A percentile compares a stretch with the other conserved stretches of the same genome.
These are phyloP conservation scores for Aspergillus melleus DNA, from an alignment of 2,329 filamentous ascomycete species.

Conservation along the genomic window DNA sequence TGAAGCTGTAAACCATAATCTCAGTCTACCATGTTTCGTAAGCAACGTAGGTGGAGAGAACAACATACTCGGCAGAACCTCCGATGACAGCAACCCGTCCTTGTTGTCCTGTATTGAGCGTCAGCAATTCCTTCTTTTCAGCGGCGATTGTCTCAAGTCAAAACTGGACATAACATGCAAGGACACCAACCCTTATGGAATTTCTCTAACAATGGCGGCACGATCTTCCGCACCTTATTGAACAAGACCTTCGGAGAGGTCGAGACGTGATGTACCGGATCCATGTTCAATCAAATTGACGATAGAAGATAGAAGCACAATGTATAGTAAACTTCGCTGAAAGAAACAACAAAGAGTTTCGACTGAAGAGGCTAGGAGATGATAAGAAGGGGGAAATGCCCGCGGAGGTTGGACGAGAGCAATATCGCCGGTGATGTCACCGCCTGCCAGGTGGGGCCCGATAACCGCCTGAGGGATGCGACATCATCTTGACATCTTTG, in stretches of 20 bases:
- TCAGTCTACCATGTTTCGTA: slow-evolving; percentile 9
- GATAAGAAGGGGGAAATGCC: slow-evolving; percentile 1
- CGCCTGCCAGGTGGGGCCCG: slow-evolving; percentile 30
- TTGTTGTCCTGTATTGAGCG: slow-evolving; percentile 68
- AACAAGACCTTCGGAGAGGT: slow-evolving; percentile 73
- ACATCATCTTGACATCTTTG: not conserved
- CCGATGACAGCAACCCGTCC: slow-evolving; percentile 92
- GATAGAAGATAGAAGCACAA: not conserved
- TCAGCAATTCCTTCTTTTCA: not conserved
- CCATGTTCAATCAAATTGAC: slow-evolving; percentile 10
- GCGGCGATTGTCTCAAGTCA: not conserved
- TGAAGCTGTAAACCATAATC: slow-evolving; percentile 59
- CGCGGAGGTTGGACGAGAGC: slow-evolving; percentile 7
- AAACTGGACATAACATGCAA: not conserved
- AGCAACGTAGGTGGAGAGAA: slow-evolving; percentile 1
- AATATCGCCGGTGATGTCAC: slow-evolving; percentile 34
- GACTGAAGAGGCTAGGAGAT: not conserved
- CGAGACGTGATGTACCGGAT: slow-evolving; percentile 54
- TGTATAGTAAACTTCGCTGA: not conserved
- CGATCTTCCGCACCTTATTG: slow-evolving; percentile 78
- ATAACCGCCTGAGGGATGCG: not conserved
- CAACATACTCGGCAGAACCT: slow-evolving; percentile 73
- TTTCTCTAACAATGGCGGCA: slow-evolving; percentile 90
- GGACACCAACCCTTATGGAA: slow-evolving; percentile 82
- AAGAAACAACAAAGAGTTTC: not conserved